Evolutionary conservation across 2,329 filamentous ascomycete genomes (phyloP).

Genomic region (Microsporum ferrugineum): DNA sequence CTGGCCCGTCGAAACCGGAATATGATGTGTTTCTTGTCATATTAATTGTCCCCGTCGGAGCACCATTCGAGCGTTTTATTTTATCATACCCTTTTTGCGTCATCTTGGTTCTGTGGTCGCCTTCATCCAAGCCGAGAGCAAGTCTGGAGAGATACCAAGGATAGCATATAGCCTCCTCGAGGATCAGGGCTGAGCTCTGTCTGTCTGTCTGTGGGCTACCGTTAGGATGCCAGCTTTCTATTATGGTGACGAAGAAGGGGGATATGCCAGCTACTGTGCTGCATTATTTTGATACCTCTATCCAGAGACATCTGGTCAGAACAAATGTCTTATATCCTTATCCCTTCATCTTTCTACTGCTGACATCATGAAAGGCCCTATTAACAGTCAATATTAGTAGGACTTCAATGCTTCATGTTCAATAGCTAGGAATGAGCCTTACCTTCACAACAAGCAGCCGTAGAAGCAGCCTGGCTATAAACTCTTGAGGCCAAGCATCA

Average conservation of each 20-base stretch:
- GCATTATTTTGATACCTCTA: background rate
- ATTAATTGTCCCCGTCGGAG: background rate
- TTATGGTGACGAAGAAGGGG: background rate
- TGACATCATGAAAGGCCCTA: background rate
- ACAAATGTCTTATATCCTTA: background rate
- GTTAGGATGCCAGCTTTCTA: background rate
- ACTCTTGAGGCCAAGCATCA: background rate
- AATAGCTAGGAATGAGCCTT: background rate
- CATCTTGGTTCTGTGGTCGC: background rate
- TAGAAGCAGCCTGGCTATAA: background rate
- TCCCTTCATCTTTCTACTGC: background rate
- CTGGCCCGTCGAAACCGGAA: background rate
- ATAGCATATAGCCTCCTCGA: background rate
- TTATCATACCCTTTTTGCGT: background rate
- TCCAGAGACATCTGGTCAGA: background rate
- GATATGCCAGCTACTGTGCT: too few relatives aligned
- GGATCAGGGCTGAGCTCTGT: background rate
- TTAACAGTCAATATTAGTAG: background rate
- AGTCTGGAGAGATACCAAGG: background rate
- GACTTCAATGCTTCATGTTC: background rate
- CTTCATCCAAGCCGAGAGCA: background rate
- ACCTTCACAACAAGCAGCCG: background rate
- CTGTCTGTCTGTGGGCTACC: background rate
- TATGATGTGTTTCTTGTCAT: background rate
- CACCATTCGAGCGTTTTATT: too few relatives aligned